Evolutionary conservation across 75 land plant genomes (phyloP).

Genomic region (Picea sitchensis): DNA sequence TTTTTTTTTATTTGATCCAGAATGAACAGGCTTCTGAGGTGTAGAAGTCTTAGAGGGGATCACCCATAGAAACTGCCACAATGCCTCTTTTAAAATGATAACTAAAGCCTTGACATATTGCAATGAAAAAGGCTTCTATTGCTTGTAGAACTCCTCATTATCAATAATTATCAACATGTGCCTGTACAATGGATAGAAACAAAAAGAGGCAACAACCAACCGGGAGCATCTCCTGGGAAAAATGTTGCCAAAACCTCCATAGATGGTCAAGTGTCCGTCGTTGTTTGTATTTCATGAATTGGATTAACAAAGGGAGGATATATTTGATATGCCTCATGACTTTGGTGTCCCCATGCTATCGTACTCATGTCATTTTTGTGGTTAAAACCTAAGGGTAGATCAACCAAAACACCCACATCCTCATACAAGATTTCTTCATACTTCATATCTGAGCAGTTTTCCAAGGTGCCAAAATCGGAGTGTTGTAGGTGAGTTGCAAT

Average conservation of each 20-base stretch:
- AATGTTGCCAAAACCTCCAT: constrained; percentile 26
- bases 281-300: too few relatives aligned
- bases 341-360: too few relatives aligned
- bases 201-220: constrained; percentile 82
- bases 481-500: too few relatives aligned
- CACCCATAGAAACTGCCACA: constrained; percentile 93
- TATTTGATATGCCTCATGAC: too few relatives aligned
- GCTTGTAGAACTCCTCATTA: constrained; percentile 96
- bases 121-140: constrained; percentile 78
- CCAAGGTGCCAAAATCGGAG: too few relatives aligned
- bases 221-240: constrained; percentile 59
- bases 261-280: too few relatives aligned
- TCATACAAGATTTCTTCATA: too few relatives aligned
- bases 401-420: too few relatives aligned
- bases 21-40: constrained; percentile 22
- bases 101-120: constrained; percentile 66
- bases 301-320: too few relatives aligned
- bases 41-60: constrained; percentile 34
- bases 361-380: too few relatives aligned
- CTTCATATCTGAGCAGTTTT: too few relatives aligned
- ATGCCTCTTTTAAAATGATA: constrained; percentile 81
- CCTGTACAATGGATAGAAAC: constrained; percentile 94
- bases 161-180: constrained; percentile 83
- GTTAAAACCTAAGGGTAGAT: too few relatives aligned
- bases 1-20: constrained; percentile 17